Conservation (phyloP, 352 stramenopile species). For the Paralagenidium karlingii region DNA sequence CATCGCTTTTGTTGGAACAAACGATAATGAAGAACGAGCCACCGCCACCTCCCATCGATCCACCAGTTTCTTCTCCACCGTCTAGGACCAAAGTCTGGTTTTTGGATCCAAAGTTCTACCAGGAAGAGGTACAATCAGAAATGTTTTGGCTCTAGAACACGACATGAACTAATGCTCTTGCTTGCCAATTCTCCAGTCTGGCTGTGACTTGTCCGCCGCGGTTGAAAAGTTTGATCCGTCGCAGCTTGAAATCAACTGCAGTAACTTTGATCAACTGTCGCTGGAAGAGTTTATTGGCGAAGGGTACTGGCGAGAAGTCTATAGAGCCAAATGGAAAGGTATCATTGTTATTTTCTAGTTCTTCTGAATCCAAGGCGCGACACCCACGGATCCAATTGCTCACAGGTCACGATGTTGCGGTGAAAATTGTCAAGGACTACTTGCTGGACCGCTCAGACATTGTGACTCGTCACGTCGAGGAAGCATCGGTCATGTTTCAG, state of each 20-base stretch:
- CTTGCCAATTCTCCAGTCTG: slow-evolving; percentile 11
- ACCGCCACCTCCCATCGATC: no score
- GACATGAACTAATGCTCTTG: no score
- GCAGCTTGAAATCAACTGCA: slow-evolving; percentile 52
- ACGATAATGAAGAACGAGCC: no score
- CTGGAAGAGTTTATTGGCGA: slow-evolving; percentile 39
- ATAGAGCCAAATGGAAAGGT: slow-evolving; percentile 62
- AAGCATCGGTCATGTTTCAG: slow-evolving; percentile 49
- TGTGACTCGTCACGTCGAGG: slow-evolving; percentile 56
- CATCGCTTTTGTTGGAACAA: no score
- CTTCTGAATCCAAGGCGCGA: neutral
- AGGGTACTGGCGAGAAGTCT: slow-evolving; percentile 63
- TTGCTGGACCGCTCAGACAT: slow-evolving; percentile 41
- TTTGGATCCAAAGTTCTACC: no score
- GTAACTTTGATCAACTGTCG: slow-evolving; percentile 40
- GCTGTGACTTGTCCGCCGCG: slow-evolving; percentile 50
- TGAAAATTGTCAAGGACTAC: slow-evolving; percentile 58
- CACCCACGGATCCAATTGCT: neutral
- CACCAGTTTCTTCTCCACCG: no score
- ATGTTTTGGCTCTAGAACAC: no score
- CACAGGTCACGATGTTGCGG: slow-evolving; percentile 35
- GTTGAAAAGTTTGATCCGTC: slow-evolving; percentile 40
- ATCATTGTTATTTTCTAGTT: neutral
- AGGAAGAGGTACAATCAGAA: no score
- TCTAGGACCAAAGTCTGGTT: no score